Evolutionary conservation across 2,329 filamentous ascomycete genomes (phyloP), one percentile per base, ranked within the genome.

Genomic region (Hansfordia pulvinata): DNA sequence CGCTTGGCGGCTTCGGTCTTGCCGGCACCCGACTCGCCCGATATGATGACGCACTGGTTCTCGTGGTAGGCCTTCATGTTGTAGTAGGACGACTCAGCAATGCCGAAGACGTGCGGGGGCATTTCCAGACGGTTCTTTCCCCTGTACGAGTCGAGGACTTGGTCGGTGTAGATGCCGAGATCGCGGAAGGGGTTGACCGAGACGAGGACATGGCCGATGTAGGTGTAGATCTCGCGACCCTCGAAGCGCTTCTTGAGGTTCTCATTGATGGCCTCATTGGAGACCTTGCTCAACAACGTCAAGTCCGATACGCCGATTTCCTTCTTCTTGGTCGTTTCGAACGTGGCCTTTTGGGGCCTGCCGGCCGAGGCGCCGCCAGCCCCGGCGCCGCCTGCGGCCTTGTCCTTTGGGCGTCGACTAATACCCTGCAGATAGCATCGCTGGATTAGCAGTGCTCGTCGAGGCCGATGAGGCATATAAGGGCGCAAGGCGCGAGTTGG

Each of bases 31-130:
- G 90, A 96, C 58, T 98, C 90, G 49, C 90, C 90, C 4, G 90
- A 96, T 42, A 98, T 98, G 54, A 98, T 98, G 40, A 98, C 88
- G 59, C 90, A 96, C 54, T 98, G 90, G 60, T 96, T 96, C 43
- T 96, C 90, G 47, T 84, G 84, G 65, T 98, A 98, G 24, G 86
- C 88, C 54, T 96, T 96, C 90, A 98, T 96, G 62, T 98, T 96
- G 62, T 96, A 96, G 63, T 98, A 98, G 29, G 86, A 57, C 6
- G 88, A 80, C 57, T 98, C 90, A 48, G 90, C 90, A 46, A 98
- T 90, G 34, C 85, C 88, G 52, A 94, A 98, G 41, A 98, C 90
- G 55, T 98, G 90, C 7, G 90, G 90, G 16, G 85, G 81, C 60
- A 84, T 75, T 60, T 98, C 90, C 38, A 98, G 69, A 38, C 90